phyloP scores from a whole-genome alignment of 352 stramenopile genomes.

The Blastocystis sp. region DNA sequence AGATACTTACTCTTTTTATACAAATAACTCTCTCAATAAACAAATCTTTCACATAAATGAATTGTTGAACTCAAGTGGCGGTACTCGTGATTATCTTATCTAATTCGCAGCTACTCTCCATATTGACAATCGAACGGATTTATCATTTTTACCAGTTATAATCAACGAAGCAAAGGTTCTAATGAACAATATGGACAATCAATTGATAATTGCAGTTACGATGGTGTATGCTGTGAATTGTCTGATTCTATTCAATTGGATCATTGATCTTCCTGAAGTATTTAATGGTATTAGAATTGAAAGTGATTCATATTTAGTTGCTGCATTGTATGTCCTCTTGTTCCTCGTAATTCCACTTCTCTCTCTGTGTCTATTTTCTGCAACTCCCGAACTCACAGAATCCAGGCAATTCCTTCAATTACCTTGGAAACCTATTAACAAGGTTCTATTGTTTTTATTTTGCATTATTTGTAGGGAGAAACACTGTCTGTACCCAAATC shows the following conservation, averaged over 20 bases:
- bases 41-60: conserved; percentile 55
- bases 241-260: conserved; percentile 19
- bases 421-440: conserved; percentile 32
- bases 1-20: conserved; percentile 19
- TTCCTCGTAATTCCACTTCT: conserved; percentile 39
- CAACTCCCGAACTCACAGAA: conserved; percentile 4
- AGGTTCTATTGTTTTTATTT: neutral
- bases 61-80: neutral
- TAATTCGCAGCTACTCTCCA: conserved; percentile 36
- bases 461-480: neutral
- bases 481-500: neutral
- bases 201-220: conserved; percentile 6
- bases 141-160: conserved; percentile 18
- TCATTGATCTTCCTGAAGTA: conserved; percentile 23
- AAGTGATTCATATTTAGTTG: neutral
- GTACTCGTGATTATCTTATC: neutral
- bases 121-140: conserved; percentile 36
- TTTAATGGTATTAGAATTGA: neutral
- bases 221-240: conserved; percentile 19
- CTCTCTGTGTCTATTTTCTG: conserved; percentile 3
- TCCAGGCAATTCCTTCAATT: neutral
- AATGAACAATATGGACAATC: conserved; percentile 52
- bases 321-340: conserved; percentile 15
- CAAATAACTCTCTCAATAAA: conserved; percentile 10
- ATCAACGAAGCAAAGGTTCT: conserved; percentile 46